Conservation (phyloP, 2,329 filamentous ascomycete genomes). For the Beauveria sp. region DNA sequence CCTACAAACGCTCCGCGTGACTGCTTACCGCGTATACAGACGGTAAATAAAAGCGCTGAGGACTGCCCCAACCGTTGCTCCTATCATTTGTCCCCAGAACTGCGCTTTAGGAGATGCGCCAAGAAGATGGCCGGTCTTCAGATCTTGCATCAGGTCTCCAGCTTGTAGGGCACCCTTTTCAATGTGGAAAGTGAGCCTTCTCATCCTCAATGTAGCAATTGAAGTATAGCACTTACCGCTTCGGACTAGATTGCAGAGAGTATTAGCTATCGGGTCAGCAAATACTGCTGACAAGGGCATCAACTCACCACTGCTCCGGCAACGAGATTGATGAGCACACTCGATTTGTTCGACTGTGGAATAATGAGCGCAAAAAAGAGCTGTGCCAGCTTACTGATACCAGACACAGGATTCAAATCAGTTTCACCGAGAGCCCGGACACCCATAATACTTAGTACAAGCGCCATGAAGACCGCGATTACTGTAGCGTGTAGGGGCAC, state of each 20-base stretch:
- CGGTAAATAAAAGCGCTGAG: slow-evolving; percentile 82
- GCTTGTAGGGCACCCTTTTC: slow-evolving; percentile 72
- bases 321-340: slow-evolving; percentile 90
- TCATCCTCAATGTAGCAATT: neutral
- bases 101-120: slow-evolving; percentile 90
- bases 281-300: neutral
- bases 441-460: slow-evolving; percentile 69
- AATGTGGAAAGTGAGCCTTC: slow-evolving; percentile 10
- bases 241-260: slow-evolving; percentile 25
- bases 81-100: slow-evolving; percentile 94
- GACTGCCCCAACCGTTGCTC: slow-evolving; percentile 76
- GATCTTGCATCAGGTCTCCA: slow-evolving; percentile 92
- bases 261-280: neutral
- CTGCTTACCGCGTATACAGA: slow-evolving; percentile 60
- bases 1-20: neutral
- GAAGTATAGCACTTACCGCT: slow-evolving; percentile 24
- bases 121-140: slow-evolving; percentile 91
- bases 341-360: slow-evolving; percentile 69
- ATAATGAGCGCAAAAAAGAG: slow-evolving; percentile 90
- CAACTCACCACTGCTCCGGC: slow-evolving; percentile 68
- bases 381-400: slow-evolving; percentile 94
- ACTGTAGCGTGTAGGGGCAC: slow-evolving; percentile 72
- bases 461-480: slow-evolving; percentile 74
- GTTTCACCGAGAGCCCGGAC: slow-evolving; percentile 69
- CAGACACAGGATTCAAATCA: slow-evolving; percentile 91